Evolutionary conservation across 208 protist genomes (phyloP).

Genomic region (Trypanosoma mega): DNA sequence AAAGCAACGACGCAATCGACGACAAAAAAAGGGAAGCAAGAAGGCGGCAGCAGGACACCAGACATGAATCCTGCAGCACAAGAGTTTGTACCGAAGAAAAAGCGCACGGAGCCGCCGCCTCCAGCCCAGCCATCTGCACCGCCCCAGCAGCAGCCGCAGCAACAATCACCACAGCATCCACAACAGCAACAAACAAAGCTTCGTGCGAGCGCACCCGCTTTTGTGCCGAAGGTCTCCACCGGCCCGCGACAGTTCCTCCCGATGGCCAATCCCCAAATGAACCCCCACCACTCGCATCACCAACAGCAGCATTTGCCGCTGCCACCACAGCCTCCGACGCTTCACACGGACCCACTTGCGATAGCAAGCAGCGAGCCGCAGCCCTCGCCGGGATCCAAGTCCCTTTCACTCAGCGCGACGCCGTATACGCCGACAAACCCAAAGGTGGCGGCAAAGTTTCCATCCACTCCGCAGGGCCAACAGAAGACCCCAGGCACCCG

Average conservation of each 20-base stretch:
- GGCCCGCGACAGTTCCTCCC: slow-evolving; percentile 3
- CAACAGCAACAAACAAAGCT: slow-evolving; percentile 33
- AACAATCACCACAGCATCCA: neutral
- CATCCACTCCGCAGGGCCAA: neutral
- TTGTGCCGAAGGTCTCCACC: slow-evolving; percentile 43
- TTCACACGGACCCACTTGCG: slow-evolving; percentile 7
- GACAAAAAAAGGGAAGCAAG: neutral
- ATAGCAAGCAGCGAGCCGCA: neutral
- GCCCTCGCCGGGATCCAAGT: slow-evolving; percentile 4
- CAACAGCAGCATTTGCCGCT: too few relatives aligned
- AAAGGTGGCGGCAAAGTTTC: slow-evolving; percentile 20
- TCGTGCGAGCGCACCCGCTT: slow-evolving; percentile 51
- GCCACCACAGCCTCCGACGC: too few relatives aligned
- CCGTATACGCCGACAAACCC: slow-evolving; percentile 35
- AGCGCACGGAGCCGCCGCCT: too few relatives aligned
- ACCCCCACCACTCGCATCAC: neutral
- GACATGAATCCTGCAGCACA: slow-evolving; percentile 57
- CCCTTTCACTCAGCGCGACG: slow-evolving; percentile 20
- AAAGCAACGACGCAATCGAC: too few relatives aligned
- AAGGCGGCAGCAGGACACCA: neutral
- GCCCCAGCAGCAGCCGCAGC: slow-evolving; percentile 17
- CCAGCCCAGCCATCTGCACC: too few relatives aligned
- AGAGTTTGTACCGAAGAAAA: slow-evolving; percentile 45
- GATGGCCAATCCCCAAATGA: neutral
- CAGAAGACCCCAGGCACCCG: neutral